phyloP scores from a whole-genome alignment of 2,329 filamentous ascomycete species.

The Plenodomus biglobosus region DNA sequence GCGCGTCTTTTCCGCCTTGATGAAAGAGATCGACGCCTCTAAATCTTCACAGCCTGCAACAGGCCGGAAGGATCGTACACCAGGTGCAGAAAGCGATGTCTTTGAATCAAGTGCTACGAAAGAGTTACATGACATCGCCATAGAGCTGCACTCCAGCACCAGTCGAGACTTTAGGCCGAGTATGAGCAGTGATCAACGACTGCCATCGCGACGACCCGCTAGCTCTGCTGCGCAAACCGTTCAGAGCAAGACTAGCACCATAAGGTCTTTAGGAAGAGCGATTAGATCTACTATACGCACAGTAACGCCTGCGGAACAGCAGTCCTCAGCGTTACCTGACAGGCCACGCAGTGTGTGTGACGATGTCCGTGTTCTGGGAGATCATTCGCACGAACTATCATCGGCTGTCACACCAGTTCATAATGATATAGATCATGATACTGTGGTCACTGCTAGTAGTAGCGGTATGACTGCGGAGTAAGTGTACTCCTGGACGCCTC shows the following conservation, averaged over 20 bases:
- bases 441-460: not conserved
- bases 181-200: constrained; percentile 13
- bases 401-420: constrained; percentile 2
- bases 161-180: constrained; percentile 10
- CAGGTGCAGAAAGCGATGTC: constrained; percentile 28
- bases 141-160: constrained; percentile 16
- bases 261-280: constrained; percentile 29
- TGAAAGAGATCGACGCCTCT: constrained; percentile 36
- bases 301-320: constrained; percentile 36
- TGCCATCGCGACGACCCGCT: constrained; percentile 11
- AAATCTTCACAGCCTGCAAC: constrained; percentile 8
- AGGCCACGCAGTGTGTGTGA: constrained; percentile 6
- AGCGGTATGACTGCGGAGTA: not conserved
- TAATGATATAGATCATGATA: not conserved
- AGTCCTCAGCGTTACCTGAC: constrained; percentile 9
- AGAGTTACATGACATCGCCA: constrained; percentile 9
- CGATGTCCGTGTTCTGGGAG: constrained; percentile 9
- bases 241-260: constrained; percentile 30
- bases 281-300: constrained; percentile 43
- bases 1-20: constrained; percentile 41
- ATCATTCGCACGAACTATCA: constrained; percentile 9
- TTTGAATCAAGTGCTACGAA: constrained; percentile 29
- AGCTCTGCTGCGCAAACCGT: constrained; percentile 13
- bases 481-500: not conserved
- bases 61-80: constrained; percentile 6